Percentiles rank a stretch among this genome's conserved stretches.
phyloP scores from a whole-genome alignment of 441 rosid species.

The Melastoma candidum region DNA sequence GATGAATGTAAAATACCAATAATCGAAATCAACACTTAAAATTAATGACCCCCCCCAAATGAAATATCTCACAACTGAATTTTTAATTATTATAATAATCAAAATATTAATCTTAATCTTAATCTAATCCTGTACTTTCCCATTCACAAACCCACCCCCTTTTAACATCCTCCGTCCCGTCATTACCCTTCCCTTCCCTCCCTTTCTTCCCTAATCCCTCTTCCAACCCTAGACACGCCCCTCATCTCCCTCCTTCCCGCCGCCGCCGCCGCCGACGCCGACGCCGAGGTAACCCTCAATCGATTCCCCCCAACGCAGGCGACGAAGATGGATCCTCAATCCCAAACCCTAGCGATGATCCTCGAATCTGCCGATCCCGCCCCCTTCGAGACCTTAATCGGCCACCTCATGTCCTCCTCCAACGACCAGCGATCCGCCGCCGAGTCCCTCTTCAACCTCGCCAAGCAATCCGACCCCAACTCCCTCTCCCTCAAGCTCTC shows the following conservation, averaged over 20 bases:
- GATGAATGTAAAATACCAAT: too few relatives aligned
- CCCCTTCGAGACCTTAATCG: conserved; percentile 77
- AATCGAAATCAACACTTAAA: too few relatives aligned
- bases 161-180: too few relatives aligned
- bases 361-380: conserved; percentile 66
- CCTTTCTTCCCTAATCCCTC: not conserved
- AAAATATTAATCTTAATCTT: too few relatives aligned
- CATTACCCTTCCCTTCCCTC: too few relatives aligned
- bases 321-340: conserved; percentile 16
- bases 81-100: too few relatives aligned
- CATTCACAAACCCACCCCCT: conserved; percentile 1
- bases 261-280: not conserved
- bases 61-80: too few relatives aligned
- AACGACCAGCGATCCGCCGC: conserved; percentile 93
- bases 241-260: not conserved
- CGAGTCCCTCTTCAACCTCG: conserved; percentile 77
- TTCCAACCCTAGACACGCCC: conserved; percentile 11
- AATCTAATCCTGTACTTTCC: too few relatives aligned
- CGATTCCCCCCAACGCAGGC: conserved; percentile 54
- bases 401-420: conserved; percentile 84
- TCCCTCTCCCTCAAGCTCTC: conserved; percentile 76
- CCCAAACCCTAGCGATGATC: conserved; percentile 40
- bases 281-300: conserved; percentile 53
- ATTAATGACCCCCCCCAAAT: too few relatives aligned
- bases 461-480: conserved; percentile 80